Conservation (phyloP, 345 rosid genomes). For the Bruguiera sexangula region DNA sequence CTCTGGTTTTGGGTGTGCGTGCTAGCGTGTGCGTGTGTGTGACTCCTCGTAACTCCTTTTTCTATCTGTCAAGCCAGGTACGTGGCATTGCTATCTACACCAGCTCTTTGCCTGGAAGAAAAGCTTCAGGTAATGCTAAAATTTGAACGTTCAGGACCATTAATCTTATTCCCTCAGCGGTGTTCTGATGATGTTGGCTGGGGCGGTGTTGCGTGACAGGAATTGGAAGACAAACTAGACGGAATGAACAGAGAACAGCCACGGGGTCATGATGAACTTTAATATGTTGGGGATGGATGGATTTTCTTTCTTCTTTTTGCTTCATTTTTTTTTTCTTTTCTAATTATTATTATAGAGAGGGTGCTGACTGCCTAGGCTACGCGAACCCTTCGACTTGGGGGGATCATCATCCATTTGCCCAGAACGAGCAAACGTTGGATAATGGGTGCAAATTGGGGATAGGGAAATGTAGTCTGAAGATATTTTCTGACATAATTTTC, state of each 20-base stretch:
- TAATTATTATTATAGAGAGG: conserved; percentile 35
- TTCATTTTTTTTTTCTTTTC: too few relatives aligned
- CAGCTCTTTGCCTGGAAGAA: conserved; percentile 70
- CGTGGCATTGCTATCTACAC: conserved; percentile 61
- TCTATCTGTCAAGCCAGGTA: conserved; percentile 48
- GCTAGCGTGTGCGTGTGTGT: neutral
- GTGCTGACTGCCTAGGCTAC: conserved; percentile 19
- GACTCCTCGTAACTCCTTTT: neutral
- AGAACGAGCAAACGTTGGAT: too few relatives aligned
- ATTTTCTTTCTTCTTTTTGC: too few relatives aligned
- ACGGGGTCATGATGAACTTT: conserved; percentile 71
- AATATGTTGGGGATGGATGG: neutral
- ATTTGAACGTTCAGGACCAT: too few relatives aligned
- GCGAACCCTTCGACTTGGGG: neutral
- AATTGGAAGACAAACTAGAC: conserved; percentile 66
- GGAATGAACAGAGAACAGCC: conserved; percentile 59
- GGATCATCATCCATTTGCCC: too few relatives aligned
- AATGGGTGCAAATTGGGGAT: too few relatives aligned
- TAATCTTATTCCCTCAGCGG: neutral
- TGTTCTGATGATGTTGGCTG: neutral
- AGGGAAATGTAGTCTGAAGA: too few relatives aligned
- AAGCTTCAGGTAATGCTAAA: conserved; percentile 58
- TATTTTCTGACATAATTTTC: too few relatives aligned
- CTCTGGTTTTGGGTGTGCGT: neutral
- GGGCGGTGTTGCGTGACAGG: conserved; percentile 34